Percentiles rank a stretch among this genome's conserved stretches.
Evolutionary conservation across 768 basidiomycete species (phyloP).

Genomic region (Suillus fuscotomentosus): DNA sequence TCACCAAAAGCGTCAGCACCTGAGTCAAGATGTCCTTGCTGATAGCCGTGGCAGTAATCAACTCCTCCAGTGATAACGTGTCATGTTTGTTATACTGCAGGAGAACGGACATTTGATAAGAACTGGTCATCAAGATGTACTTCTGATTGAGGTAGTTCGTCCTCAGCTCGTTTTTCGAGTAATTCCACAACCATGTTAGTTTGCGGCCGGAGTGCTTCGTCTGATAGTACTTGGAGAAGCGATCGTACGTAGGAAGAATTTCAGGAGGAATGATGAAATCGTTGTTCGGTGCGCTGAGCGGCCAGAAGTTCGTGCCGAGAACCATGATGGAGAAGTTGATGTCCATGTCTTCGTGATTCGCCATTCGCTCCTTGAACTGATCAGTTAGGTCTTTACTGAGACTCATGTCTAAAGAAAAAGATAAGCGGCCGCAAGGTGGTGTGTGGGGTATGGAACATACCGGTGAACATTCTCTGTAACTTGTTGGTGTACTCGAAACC

Average conservation of each 20-base stretch:
- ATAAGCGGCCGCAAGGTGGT: constrained; percentile 1
- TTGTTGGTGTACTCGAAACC: constrained; percentile 98
- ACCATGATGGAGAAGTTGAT: constrained; percentile 94
- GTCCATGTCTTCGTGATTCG: constrained; percentile 81
- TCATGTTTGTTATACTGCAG: constrained; percentile 93
- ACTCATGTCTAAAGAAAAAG: constrained; percentile 71
- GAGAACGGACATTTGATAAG: constrained; percentile 94
- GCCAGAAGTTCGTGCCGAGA: constrained; percentile 96
- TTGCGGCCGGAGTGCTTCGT: constrained; percentile 93
- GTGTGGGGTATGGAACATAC: constrained; percentile 36
- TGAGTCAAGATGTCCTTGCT: constrained; percentile 78
- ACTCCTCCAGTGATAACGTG: constrained; percentile 77
- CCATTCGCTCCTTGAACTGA: constrained; percentile 92
- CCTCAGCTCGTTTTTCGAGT: constrained; percentile 93
- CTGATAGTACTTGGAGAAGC: constrained; percentile 92
- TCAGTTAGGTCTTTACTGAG: constrained; percentile 94
- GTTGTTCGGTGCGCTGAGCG: constrained; percentile 76
- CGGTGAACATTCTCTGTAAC: constrained; percentile 95
- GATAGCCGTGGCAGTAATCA: constrained; percentile 76
- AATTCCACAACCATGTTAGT: constrained; percentile 98
- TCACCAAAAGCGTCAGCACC: constrained; percentile 61
- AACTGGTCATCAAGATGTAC: constrained; percentile 93
- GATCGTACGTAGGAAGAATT: constrained; percentile 82
- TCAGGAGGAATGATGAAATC: constrained; percentile 90
- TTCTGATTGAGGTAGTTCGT: constrained; percentile 93